These are phyloP conservation scores for Cryphonectria japonica DNA, from an alignment of 2,329 filamentous ascomycete genomes.

Conservation along the genomic window DNA sequence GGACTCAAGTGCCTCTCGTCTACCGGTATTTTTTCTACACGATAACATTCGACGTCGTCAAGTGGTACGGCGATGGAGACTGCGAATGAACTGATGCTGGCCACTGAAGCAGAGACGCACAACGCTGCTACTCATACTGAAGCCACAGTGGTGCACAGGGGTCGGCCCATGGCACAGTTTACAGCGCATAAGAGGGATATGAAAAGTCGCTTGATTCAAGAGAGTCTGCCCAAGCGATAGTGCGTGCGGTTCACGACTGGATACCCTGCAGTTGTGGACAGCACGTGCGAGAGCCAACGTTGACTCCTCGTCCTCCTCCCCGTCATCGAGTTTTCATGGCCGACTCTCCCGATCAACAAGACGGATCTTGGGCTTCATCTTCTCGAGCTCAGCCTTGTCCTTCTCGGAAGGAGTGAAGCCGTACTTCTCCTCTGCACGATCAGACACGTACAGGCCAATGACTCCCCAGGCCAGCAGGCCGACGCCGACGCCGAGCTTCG, in stretches of 20 bases:
- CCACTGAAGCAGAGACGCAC: neutral
- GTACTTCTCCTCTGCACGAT: constrained; percentile 72
- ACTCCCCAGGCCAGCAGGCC: constrained; percentile 78
- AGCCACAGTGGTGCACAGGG: neutral
- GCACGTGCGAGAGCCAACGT: neutral
- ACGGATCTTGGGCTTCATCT: constrained; percentile 64
- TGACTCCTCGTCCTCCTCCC: neutral
- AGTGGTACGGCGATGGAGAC: neutral
- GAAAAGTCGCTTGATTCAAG: neutral
- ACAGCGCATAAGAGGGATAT: neutral
- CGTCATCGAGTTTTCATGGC: constrained; percentile 17
- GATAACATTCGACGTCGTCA: neutral
- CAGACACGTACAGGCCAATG: constrained; percentile 73
- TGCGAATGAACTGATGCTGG: neutral
- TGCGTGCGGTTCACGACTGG: neutral
- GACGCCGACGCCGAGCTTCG: constrained; percentile 72
- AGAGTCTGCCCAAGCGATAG: neutral
- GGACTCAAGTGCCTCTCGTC: neutral
- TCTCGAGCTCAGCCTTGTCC: constrained; percentile 70
- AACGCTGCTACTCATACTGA: neutral
- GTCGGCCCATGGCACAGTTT: neutral
- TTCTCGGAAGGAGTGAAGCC: constrained; percentile 73
- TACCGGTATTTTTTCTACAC: neutral
- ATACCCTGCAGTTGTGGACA: neutral
- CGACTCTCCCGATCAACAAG: constrained; percentile 55